Percentiles rank a stretch among this genome's conserved stretches.
phyloP scores from a whole-genome alignment of 2,329 filamentous ascomycete genomes.

The Corynespora cassiicola region DNA sequence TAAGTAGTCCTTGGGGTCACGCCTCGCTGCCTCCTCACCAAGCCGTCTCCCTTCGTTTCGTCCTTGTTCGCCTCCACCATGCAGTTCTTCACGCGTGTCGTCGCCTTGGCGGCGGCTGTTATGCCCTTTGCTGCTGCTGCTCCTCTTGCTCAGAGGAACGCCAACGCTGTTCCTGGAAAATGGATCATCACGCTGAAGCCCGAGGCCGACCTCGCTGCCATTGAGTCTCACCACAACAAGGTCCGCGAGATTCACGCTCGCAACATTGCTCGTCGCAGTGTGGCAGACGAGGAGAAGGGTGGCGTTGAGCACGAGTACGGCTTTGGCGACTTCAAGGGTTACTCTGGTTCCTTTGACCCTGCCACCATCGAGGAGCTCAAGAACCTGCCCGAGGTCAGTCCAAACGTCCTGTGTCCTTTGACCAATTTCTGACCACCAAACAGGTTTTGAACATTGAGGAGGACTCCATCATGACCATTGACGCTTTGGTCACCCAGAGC shows the following conservation, averaged over 20 bases:
- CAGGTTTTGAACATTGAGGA: slow-evolving; percentile 33
- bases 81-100: slow-evolving; percentile 33
- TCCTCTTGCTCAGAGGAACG: slow-evolving; percentile 20
- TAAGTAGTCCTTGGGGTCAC: slow-evolving; percentile 10
- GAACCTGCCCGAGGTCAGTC: slow-evolving; percentile 31
- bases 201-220: slow-evolving; percentile 28
- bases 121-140: slow-evolving; percentile 29
- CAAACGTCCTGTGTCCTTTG: no score
- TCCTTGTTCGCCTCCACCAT: slow-evolving; percentile 18
- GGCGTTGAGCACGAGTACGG: slow-evolving; percentile 36
- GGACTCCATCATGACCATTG: slow-evolving; percentile 34
- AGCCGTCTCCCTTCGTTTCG: neutral
- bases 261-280: slow-evolving; percentile 28
- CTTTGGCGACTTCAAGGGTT: slow-evolving; percentile 39
- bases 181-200: slow-evolving; percentile 53
- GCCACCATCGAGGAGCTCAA: slow-evolving; percentile 37
- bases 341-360: slow-evolving; percentile 37
- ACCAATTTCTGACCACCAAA: no score
- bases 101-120: slow-evolving; percentile 28
- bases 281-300: slow-evolving; percentile 12
- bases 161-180: slow-evolving; percentile 42
- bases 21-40: neutral
- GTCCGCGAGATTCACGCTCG: slow-evolving; percentile 37
- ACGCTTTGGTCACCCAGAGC: slow-evolving; percentile 21
- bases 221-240: slow-evolving; percentile 30